A percentile compares a stretch with the other conserved stretches of the same genome.
These are phyloP conservation scores for Suillus decipiens DNA, from an alignment of 768 basidiomycete species.

Conservation along the genomic window DNA sequence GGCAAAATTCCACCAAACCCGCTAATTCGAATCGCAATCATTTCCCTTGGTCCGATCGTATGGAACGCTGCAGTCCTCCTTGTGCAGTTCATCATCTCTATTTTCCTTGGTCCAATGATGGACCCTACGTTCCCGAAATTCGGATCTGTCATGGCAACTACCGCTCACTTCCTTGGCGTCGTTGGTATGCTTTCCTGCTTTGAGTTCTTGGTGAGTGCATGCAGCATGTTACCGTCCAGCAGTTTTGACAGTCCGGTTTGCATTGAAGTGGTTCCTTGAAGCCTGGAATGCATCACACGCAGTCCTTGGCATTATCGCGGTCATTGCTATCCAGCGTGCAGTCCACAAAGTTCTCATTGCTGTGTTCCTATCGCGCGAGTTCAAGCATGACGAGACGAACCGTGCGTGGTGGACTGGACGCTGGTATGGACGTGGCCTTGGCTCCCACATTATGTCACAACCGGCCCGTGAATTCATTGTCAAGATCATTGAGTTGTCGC, in stretches of 20 bases:
- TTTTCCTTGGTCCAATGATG: constrained; percentile 92
- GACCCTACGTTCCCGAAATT: constrained; percentile 84
- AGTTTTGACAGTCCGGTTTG: constrained; percentile 11
- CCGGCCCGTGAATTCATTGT: constrained; percentile 96
- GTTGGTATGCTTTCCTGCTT: constrained; percentile 93
- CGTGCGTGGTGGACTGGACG: constrained; percentile 98
- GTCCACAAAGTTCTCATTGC: constrained; percentile 93
- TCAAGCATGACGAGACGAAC: constrained; percentile 99
- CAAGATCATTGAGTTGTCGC: constrained; percentile 94
- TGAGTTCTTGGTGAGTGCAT: constrained; percentile 81
- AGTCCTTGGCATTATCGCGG: constrained; percentile 88
- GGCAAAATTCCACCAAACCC: constrained; percentile 76
- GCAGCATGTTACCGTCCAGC: not conserved
- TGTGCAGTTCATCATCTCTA: constrained; percentile 83
- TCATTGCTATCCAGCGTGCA: constrained; percentile 89
- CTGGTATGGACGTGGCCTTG: constrained; percentile 96
- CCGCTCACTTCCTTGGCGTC: constrained; percentile 81
- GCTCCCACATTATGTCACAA: constrained; percentile 92
- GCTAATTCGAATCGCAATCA: constrained; percentile 89
- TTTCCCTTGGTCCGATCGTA: constrained; percentile 92
- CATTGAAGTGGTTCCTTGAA: constrained; percentile 86
- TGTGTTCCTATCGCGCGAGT: constrained; percentile 93
- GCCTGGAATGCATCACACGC: constrained; percentile 91
- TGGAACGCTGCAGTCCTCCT: constrained; percentile 91
- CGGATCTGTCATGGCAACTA: constrained; percentile 88